Conservation (phyloP, 306 rosid genomes). For the Dicorynia guianensis region DNA sequence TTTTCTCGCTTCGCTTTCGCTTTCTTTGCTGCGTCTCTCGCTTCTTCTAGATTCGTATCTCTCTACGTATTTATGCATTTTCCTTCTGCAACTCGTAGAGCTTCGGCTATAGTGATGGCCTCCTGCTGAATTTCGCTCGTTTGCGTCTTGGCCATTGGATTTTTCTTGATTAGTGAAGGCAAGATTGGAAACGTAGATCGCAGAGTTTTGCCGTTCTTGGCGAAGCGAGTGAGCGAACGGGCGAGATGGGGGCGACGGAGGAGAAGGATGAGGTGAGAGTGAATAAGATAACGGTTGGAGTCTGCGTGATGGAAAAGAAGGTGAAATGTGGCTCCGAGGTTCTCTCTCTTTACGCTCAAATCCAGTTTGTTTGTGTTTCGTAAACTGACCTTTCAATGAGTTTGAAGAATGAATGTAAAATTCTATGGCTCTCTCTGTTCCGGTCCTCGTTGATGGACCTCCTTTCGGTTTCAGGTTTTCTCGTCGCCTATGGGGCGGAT, state of each 20-base stretch:
- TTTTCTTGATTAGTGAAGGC: neutral
- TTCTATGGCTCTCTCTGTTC: constrained; percentile 31
- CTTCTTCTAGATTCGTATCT: constrained; percentile 17
- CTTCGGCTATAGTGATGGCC: constrained; percentile 36
- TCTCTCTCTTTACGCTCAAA: constrained; percentile 47
- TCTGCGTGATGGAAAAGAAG: constrained; percentile 99
- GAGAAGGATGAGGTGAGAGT: constrained; percentile 35
- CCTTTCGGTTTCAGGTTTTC: constrained; percentile 61
- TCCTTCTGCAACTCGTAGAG: constrained; percentile 31
- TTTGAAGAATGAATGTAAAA: constrained; percentile 26
- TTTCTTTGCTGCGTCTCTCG: neutral
- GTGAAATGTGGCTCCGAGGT: constrained; percentile 94
- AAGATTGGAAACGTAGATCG: constrained; percentile 4
- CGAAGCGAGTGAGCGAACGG: constrained; percentile 17
- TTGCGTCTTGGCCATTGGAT: too few relatives aligned
- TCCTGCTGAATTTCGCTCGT: neutral
- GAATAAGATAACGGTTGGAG: constrained; percentile 75
- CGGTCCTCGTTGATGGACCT: constrained; percentile 31
- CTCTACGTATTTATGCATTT: constrained; percentile 7
- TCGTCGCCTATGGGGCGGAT: constrained; percentile 95
- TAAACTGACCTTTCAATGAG: constrained; percentile 29
- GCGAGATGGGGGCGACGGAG: constrained; percentile 36
- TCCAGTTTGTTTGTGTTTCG: constrained; percentile 18
- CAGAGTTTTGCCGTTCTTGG: constrained; percentile 22
- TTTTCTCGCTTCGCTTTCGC: constrained; percentile 30